Percentiles rank a stretch among this genome's conserved stretches.
Evolutionary conservation across 2,329 filamentous ascomycete species (phyloP).

Genomic region (Aspergillus carbonarius): DNA sequence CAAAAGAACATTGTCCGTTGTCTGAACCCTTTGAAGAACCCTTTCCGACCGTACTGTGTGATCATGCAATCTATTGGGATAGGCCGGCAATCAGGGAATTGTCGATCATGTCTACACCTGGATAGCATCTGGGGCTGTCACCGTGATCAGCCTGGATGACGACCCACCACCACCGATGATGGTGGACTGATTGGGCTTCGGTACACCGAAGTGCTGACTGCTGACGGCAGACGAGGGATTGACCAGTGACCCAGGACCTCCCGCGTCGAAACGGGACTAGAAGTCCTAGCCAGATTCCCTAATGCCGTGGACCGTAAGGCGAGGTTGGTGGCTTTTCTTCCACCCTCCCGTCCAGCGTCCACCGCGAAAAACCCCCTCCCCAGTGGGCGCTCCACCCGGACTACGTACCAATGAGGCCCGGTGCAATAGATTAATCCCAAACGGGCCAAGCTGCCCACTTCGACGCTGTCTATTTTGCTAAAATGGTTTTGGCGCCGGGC

Average conservation of each 20-base stretch:
- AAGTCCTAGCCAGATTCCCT: background rate
- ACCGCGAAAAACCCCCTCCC: background rate
- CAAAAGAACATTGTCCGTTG: background rate
- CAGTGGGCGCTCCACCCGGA: background rate
- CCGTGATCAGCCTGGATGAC: background rate
- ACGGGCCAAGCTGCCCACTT: conserved; percentile 1
- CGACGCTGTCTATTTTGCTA: background rate
- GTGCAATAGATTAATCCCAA: background rate
- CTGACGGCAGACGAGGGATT: background rate
- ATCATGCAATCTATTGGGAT: background rate
- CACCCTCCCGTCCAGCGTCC: background rate
- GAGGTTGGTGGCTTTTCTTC: background rate
- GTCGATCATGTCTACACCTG: background rate
- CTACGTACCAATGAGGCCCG: background rate
- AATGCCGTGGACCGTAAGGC: background rate
- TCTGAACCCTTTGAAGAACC: background rate
- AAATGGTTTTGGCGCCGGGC: conserved; percentile 4
- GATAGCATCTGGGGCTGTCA: background rate
- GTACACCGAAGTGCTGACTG: background rate
- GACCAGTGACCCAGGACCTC: background rate
- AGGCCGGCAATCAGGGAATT: background rate
- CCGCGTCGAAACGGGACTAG: background rate
- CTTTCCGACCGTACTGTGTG: background rate
- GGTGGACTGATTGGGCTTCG: background rate
- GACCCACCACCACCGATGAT: background rate